Conservation (phyloP, 139 green algal genomes). For the Coccomyxa sp. region DNA sequence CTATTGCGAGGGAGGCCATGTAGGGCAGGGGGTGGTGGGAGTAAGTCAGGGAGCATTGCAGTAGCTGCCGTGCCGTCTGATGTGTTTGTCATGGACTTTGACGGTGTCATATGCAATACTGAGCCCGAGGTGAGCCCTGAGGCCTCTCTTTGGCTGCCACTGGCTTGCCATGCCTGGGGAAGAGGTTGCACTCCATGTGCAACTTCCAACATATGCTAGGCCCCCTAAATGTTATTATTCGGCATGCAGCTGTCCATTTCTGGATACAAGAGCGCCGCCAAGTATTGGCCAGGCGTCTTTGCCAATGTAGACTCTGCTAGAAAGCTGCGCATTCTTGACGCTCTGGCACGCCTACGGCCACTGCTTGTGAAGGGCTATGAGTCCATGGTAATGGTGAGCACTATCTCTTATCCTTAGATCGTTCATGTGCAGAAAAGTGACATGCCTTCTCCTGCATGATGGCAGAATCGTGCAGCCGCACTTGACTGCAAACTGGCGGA, state of each 20-base stretch:
- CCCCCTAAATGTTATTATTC: neutral
- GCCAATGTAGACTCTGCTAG: neutral
- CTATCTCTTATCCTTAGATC: no score
- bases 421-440: no score
- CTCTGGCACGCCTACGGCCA: constrained; percentile 37
- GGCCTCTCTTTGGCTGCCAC: neutral
- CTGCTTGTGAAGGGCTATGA: constrained; percentile 62
- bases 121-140: constrained; percentile 49
- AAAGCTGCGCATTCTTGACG: constrained; percentile 20
- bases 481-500: no score
- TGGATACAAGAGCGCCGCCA: constrained; percentile 25
- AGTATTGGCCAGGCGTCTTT: constrained; percentile 50
- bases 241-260: constrained; percentile 40
- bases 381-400: constrained; percentile 45
- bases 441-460: no score
- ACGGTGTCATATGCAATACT: constrained; percentile 66
- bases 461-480: neutral
- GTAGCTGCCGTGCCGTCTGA: constrained; percentile 23
- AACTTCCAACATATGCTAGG: neutral
- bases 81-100: constrained; percentile 69
- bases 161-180: no score
- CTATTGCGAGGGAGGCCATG: no score
- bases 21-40: no score
- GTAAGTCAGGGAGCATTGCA: no score
- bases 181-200: no score